Evolutionary conservation across 202 grass and related monocot genomes (phyloP).

Genomic region (Zizania palustris): DNA sequence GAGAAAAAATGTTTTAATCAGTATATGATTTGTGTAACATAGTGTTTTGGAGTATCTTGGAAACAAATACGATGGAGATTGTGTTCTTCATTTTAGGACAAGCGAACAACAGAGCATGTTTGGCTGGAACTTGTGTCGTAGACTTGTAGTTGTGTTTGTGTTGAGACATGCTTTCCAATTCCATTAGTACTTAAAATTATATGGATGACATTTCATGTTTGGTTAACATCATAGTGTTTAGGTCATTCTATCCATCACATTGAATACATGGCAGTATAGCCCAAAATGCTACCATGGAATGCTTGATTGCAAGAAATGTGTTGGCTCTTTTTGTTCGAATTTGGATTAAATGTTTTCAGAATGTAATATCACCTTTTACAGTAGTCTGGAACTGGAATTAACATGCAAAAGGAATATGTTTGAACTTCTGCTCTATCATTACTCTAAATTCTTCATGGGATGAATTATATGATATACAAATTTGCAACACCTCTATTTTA

Average conservation of each 20-base stretch:
- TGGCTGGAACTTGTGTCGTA: not conserved
- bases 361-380: not conserved
- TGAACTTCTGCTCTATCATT: not conserved
- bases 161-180: not conserved
- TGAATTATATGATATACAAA: not conserved
- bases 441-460: not conserved
- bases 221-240: not conserved
- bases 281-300: not conserved
- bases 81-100: slow-evolving; percentile 2
- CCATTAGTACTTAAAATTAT: not conserved
- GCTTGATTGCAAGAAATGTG: not conserved
- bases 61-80: not conserved
- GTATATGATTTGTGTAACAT: not conserved
- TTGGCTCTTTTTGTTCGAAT: not conserved
- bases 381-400: not conserved
- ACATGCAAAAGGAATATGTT: not conserved
- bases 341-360: not conserved
- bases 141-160: not conserved
- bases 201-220: not conserved
- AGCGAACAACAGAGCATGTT: not conserved
- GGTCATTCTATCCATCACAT: not conserved
- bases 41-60: not conserved
- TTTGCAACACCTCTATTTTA: not conserved
- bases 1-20: not conserved
- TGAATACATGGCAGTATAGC: not conserved